Conservation (phyloP, 371 early-diverging fungal species). For the Mortierella sp. region DNA sequence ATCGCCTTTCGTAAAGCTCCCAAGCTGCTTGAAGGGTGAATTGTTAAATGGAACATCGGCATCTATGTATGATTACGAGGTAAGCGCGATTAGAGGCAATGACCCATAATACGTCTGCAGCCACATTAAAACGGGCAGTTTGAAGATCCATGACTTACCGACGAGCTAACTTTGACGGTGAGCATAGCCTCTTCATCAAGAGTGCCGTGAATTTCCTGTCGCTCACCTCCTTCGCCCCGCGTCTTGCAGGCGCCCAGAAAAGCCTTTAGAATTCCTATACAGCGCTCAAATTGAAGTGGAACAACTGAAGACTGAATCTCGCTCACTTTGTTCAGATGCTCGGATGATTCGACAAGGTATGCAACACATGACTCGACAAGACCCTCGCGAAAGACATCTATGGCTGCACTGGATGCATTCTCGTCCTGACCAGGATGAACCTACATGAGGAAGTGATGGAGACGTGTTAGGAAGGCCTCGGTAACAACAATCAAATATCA, state of each 20-base stretch:
- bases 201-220: conserved; percentile 47
- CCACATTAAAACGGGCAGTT: too few species aligned
- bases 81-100: not conserved
- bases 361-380: conserved; percentile 58
- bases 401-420: conserved; percentile 7
- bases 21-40: conserved; percentile 43
- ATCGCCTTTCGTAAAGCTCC: conserved; percentile 24
- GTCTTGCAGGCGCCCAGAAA: conserved; percentile 40
- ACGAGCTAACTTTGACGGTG: conserved; percentile 37
- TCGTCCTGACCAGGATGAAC: conserved; percentile 23
- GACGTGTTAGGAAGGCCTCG: not conserved
- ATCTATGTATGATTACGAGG: conserved; percentile 10
- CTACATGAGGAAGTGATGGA: not conserved
- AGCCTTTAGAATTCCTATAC: conserved; percentile 52
- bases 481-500: not conserved
- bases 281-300: conserved; percentile 47
- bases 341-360: conserved; percentile 55
- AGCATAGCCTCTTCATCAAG: conserved; percentile 53
- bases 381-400: conserved; percentile 52
- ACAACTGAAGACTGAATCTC: conserved; percentile 22
- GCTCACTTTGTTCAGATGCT: conserved; percentile 21
- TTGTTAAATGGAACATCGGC: conserved; percentile 36
- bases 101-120: not conserved
- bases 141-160: conserved; percentile 12
- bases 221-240: conserved; percentile 5